These are phyloP conservation scores for Alternaria viburni DNA, from an alignment of 2,329 filamentous ascomycete genomes.

Conservation along the genomic window DNA sequence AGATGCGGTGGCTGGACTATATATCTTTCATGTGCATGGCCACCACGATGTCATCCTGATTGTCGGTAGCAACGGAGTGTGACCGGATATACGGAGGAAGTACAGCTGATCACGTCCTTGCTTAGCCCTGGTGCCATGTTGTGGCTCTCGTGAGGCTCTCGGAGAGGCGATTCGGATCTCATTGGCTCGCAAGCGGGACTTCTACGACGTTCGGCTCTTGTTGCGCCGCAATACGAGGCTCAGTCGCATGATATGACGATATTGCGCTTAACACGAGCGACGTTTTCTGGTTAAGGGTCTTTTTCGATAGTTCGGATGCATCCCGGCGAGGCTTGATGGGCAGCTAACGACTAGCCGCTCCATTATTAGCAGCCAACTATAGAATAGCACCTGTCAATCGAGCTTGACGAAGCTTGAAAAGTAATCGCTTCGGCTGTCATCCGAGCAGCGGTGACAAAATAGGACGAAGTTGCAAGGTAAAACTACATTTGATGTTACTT, in stretches of 20 bases:
- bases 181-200: background rate
- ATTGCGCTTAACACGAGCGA: background rate
- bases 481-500: background rate
- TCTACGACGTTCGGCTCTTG: background rate
- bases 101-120: background rate
- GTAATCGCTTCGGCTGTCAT: background rate
- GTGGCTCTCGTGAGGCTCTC: background rate
- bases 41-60: background rate
- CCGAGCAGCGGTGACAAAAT: background rate
- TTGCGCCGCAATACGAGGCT: conserved; percentile 2
- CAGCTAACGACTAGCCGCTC: background rate
- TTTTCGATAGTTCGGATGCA: background rate
- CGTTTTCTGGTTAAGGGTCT: background rate
- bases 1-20: background rate
- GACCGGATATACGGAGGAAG: background rate
- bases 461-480: background rate
- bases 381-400: background rate
- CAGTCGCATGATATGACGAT: background rate
- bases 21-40: background rate
- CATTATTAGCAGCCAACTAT: background rate
- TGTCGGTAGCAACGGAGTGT: background rate
- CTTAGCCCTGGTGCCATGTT: background rate
- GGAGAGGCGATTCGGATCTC: background rate
- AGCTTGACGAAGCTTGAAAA: background rate
- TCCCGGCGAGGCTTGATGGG: background rate